A percentile compares a stretch with the other conserved stretches of the same genome.
Conservation (phyloP, 441 rosid genomes). For the Biscutella laevigata region DNA sequence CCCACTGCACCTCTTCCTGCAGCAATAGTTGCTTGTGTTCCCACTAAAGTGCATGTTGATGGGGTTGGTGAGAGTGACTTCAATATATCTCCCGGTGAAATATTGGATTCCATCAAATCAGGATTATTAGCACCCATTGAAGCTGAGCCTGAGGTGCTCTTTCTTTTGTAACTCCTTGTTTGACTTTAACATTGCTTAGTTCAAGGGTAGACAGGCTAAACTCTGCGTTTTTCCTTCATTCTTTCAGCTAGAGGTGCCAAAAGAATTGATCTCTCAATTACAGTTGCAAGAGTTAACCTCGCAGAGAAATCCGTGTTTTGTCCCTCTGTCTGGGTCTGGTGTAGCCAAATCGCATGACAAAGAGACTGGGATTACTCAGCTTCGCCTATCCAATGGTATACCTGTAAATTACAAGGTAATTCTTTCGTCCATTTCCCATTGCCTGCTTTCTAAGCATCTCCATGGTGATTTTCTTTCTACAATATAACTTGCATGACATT, state of each 20-base stretch:
- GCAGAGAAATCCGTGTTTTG: conserved; percentile 61
- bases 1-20: conserved; percentile 92
- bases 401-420: conserved; percentile 70
- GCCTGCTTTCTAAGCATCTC: conserved; percentile 4
- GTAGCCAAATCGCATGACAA: conserved; percentile 58
- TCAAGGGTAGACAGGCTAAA: conserved; percentile 3
- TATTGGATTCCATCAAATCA: conserved; percentile 59
- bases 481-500: background rate
- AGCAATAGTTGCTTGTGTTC: conserved; percentile 97
- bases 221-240: conserved; percentile 18
- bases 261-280: conserved; percentile 62
- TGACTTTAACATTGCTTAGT: conserved; percentile 14
- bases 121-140: conserved; percentile 86
- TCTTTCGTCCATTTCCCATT: background rate
- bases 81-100: conserved; percentile 64
- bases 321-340: conserved; percentile 40
- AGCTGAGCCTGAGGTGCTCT: conserved; percentile 93
- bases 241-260: conserved; percentile 96
- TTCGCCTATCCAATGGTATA: conserved; percentile 87
- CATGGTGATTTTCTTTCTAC: conserved; percentile 5
- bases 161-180: conserved; percentile 21
- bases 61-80: conserved; percentile 83
- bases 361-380: conserved; percentile 85
- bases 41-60: conserved; percentile 76
- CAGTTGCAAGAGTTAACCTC: conserved; percentile 64